A percentile compares a stretch with the other conserved stretches of the same genome.
Evolutionary conservation across 441 rosid genomes (phyloP).

Genomic region (Viola pubescens): DNA sequence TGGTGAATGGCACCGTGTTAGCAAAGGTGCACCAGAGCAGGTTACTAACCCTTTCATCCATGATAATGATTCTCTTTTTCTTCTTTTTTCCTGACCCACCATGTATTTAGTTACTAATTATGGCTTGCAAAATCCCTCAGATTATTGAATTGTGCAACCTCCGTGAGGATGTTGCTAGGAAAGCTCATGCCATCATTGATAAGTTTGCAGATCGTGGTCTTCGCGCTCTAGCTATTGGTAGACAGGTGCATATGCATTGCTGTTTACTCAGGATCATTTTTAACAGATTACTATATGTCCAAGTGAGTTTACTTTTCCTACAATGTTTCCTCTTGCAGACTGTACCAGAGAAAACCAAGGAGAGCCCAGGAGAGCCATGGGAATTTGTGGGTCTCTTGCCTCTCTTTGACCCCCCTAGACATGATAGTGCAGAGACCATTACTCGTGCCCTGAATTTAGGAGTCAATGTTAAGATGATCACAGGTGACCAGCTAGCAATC

Average conservation of each 20-base stretch:
- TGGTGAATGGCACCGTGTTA: constrained; percentile 68
- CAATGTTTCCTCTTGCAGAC: constrained; percentile 22
- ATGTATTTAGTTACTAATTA: neutral
- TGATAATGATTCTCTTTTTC: neutral
- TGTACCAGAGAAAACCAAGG: constrained; percentile 66
- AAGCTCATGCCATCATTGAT: constrained; percentile 60
- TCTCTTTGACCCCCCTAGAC: constrained; percentile 92
- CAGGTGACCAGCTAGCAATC: constrained; percentile 92
- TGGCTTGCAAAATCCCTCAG: constrained; percentile 22
- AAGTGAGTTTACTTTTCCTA: no score
- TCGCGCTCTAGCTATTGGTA: constrained; percentile 66
- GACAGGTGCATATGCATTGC: constrained; percentile 37
- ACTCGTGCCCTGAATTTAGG: constrained; percentile 83
- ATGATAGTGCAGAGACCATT: constrained; percentile 92
- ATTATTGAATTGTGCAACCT: constrained; percentile 70
- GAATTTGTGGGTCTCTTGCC: constrained; percentile 89
- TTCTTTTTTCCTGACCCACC: neutral
- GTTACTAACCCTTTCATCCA: constrained; percentile 25
- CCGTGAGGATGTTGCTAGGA: constrained; percentile 42
- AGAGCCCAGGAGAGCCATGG: constrained; percentile 72
- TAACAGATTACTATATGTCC: no score
- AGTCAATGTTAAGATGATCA: constrained; percentile 94
- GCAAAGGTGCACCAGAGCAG: constrained; percentile 97
- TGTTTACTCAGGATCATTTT: no score
- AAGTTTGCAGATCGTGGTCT: constrained; percentile 82